Evolutionary conservation across 768 basidiomycete species (phyloP), one percentile per base, ranked within the genome.

Genomic region (Astraeus odoratus): DNA sequence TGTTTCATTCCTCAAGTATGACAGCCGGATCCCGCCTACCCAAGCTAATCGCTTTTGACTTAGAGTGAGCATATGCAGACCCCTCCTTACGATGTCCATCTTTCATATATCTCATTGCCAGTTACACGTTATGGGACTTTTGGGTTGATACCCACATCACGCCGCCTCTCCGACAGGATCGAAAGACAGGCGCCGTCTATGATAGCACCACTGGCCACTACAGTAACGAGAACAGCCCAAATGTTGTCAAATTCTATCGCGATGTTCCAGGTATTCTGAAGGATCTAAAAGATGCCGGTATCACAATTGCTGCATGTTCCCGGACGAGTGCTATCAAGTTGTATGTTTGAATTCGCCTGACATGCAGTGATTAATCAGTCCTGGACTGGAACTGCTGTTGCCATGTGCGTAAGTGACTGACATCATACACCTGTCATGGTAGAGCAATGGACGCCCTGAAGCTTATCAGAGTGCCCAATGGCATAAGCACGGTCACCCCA

Each of bases 101-200:
- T 29, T 12, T 37, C 27, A 33, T 43, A 51, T 24, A 53, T n/a
- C 3, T 43, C 12, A 15, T 38, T 47, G 6, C 27, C 50, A 89
- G 88, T 57, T 91, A 86, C 60, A 92, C 90, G 0, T 69, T 92
- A 5, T 92, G 88, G 89, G 77, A 83, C 46, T 69, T 91, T 13
- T 91, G 88, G 89, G 83, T 92, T 42, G 90, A 93, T 60, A 80
- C 80, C 15, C 83, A 90, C 59, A 72, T 86, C 42, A 66, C 72
- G 35, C 76, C 74, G 24, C 79, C 83, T 6, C 62, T 86, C 42
- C 72, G 63, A 44, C 68, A 74, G 36, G 63, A 78, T 19, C 68
- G 34, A 4, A 18, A 18, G 25, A 54, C 57, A 12, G 57, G 57
- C 9, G 42, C 35, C 7, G 50, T 64, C 19, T 54, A 53, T 8